These are phyloP conservation scores for barley (Hordeum vulgare) DNA, from an alignment of 176 grass and related monocot genomes.

Conservation along the genomic window MorexV3_pseudomolecules_assembly NC_058524.1:5330088-5330587, in stretches of 20 bases:
- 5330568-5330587: no score
- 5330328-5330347: background rate
- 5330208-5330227: background rate
- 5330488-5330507: no score
- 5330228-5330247: background rate
- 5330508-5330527: no score
- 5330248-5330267: background rate
- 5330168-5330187: background rate
- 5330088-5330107: slow-evolving; percentile 3
- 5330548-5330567: no score
- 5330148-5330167: background rate
- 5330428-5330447: background rate
- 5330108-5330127: background rate
- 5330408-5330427: background rate
- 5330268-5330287: background rate
- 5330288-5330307: background rate
- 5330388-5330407: background rate
- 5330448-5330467: background rate
- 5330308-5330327: background rate
- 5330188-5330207: background rate
- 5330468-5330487: background rate
- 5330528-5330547: no score
- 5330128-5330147: slow-evolving; percentile 14
- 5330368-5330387: background rate
- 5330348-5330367: background rate